Evolutionary conservation across 495 filamentous ascomycete species (phyloP).

Genomic region (Neurospora sublineolata): DNA sequence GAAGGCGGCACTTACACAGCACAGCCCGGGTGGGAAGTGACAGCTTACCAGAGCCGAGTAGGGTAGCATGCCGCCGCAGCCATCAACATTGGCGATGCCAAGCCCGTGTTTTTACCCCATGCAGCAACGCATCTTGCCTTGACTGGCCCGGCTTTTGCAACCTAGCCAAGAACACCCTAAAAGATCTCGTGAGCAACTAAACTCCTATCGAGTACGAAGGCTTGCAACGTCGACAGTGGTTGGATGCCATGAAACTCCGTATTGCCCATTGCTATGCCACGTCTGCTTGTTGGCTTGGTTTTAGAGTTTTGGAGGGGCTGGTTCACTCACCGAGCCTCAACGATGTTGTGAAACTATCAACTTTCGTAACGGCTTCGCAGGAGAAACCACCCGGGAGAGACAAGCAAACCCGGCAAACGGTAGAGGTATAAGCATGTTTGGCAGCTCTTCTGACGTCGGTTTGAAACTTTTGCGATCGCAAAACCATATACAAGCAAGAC

Average conservation of each 20-base stretch:
- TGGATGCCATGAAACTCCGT: neutral
- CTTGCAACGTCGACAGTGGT: neutral
- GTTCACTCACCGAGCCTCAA: neutral
- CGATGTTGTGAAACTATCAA: neutral
- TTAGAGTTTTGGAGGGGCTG: neutral
- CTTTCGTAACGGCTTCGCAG: neutral
- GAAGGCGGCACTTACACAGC: neutral
- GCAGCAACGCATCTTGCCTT: neutral
- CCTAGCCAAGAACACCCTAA: neutral
- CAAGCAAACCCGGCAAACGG: neutral
- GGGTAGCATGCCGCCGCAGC: neutral
- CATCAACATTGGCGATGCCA: neutral
- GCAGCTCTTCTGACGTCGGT: neutral
- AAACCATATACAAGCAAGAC: neutral
- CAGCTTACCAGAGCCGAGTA: neutral
- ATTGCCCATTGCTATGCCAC: neutral
- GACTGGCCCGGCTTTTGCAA: neutral
- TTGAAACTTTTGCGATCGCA: neutral
- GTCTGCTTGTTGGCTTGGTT: neutral
- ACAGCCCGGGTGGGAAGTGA: neutral
- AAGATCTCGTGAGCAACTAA: neutral
- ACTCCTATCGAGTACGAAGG: neutral
- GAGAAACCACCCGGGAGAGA: neutral
- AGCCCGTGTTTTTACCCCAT: neutral
- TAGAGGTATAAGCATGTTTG: neutral